Base-by-base conservation (phyloP, 257 asterid species). In the Plantago elongata region DNA sequence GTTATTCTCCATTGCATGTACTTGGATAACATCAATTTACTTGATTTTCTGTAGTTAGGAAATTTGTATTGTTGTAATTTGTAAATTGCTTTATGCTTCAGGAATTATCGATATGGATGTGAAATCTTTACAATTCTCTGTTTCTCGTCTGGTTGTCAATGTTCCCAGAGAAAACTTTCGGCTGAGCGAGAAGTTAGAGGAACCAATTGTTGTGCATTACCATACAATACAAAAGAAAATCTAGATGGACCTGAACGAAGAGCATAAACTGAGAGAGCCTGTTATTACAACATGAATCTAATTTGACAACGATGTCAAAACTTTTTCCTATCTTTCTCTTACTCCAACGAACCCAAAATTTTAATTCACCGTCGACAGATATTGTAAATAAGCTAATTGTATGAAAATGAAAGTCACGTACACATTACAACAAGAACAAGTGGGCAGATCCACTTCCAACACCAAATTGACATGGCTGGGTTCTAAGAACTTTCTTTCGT, bases 401-500 rank as follows among this genome's bases (percentile, higher is more conserved):
- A 11, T 9, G 50, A 43, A 58, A 30, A 58, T 11, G 42, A 29
- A 15, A 38, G 63, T 42, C 30, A 10, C 12, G 45, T 15, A 16
- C 66, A 48, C 49, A 34, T n/a, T 37, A 34, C 59, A 54, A 54
- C 59, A 34, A 13, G 48, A 62, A 48, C 12, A 15, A 16, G 57
- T 17, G 52, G 54, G 50, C 10, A 58, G 30, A 50, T n/a, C 54
- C 45, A 55, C 30, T 10, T 57, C 80, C 56, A 63, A 48, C 60
- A 63, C 66, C 42, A 30, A 30, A 18, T 27, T n/a, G 37, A 15
- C 49, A 47, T 9, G 38, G 18, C 43, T 45, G 46, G 46, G 50
- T 8, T 54, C 72, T 74, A 78, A 67, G 72, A 77, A 61, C 71
- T 83, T 54, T 82, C 95, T 42, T 79, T 78, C 1, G 71, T 46